phyloP scores from a whole-genome alignment of 768 basidiomycete genomes.

The Phylloporus sp. region DNA sequence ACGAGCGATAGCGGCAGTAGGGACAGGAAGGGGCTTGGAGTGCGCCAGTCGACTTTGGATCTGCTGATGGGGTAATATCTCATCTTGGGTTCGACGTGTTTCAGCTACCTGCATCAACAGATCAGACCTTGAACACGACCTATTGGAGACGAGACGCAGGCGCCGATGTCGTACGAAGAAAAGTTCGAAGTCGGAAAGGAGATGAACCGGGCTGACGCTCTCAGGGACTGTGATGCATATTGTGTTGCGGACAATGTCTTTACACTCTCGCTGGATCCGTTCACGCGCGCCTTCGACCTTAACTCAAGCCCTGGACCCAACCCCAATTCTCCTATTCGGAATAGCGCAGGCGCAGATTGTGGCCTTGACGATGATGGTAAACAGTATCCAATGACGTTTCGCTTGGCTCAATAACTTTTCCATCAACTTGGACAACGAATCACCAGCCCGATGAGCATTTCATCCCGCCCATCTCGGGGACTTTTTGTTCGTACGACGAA shows the following conservation, averaged over 20 bases:
- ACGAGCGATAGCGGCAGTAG: background rate
- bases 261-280: background rate
- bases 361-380: background rate
- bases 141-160: background rate
- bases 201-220: too few species aligned
- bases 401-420: background rate
- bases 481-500: too few species aligned
- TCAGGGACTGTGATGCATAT: background rate
- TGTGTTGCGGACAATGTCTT: background rate
- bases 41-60: background rate
- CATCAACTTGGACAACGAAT: background rate
- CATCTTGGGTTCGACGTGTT: background rate
- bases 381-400: background rate
- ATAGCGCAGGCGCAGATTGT: background rate
- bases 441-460: background rate
- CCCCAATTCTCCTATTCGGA: too few species aligned
- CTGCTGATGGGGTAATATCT: background rate
- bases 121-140: background rate
- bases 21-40: background rate
- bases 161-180: too few species aligned
- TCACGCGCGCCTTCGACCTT: too few species aligned
- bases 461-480: too few species aligned
- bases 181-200: background rate
- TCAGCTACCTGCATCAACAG: background rate
- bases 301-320: background rate